phyloP scores from a whole-genome alignment of 495 filamentous ascomycete species.

The Aspergillus olivimuriae region DNA sequence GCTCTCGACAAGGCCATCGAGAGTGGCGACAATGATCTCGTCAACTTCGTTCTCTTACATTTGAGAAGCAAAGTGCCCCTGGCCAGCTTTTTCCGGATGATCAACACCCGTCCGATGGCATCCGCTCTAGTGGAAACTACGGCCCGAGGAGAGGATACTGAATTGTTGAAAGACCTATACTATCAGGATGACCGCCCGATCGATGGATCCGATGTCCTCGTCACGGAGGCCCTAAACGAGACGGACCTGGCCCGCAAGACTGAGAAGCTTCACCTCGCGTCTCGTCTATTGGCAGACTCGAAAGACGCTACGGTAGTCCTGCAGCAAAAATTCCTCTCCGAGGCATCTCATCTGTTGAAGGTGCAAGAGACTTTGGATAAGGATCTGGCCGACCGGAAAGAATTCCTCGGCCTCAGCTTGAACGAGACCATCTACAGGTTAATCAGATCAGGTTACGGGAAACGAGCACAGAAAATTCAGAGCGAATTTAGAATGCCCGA shows the following conservation, averaged over 20 bases:
- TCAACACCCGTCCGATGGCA: constrained; percentile 80
- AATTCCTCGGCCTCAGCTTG: constrained; percentile 75
- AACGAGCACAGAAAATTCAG: constrained; percentile 77
- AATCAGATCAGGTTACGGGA: constrained; percentile 65
- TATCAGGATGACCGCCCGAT: constrained; percentile 93
- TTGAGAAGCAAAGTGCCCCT: constrained; percentile 87
- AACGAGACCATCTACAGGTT: constrained; percentile 89
- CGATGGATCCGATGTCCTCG: constrained; percentile 81
- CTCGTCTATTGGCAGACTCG: constrained; percentile 73
- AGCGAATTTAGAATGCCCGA: constrained; percentile 90
- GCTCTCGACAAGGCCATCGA: constrained; percentile 96
- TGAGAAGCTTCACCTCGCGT: constrained; percentile 82
- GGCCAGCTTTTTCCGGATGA: constrained; percentile 85
- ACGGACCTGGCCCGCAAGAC: constrained; percentile 52
- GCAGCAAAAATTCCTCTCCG: constrained; percentile 68
- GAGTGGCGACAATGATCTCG: constrained; percentile 87
- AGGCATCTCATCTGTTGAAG: constrained; percentile 70
- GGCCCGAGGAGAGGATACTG: constrained; percentile 66
- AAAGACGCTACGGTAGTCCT: constrained; percentile 63
- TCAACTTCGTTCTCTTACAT: constrained; percentile 82
- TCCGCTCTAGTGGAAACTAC: constrained; percentile 84
- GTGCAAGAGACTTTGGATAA: constrained; percentile 80
- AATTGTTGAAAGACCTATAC: constrained; percentile 90
- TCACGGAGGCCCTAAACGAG: constrained; percentile 71
- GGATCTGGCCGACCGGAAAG: constrained; percentile 57